A percentile compares a stretch with the other conserved stretches of the same genome.
Evolutionary conservation across 2,329 filamentous ascomycete species (phyloP).

Genomic region (Cladosporium sp.): DNA sequence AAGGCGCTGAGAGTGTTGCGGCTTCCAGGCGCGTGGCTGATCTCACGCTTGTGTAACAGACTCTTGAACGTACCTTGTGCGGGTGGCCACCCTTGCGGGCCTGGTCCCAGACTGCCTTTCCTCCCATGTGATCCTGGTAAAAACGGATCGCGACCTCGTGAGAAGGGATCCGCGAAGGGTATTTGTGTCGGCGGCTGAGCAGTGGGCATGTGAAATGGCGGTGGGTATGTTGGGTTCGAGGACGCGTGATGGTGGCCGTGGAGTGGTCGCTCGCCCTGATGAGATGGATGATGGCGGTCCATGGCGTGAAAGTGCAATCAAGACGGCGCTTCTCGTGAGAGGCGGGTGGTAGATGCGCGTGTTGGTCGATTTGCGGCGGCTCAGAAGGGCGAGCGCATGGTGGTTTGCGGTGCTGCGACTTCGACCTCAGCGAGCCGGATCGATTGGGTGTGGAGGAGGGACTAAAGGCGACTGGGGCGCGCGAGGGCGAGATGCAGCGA

Average conservation of each 20-base stretch:
- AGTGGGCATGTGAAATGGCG: slow-evolving; percentile 35
- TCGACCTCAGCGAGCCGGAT: not conserved
- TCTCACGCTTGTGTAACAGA: slow-evolving; percentile 13
- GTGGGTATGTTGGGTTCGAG: slow-evolving; percentile 38
- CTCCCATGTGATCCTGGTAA: slow-evolving; percentile 42
- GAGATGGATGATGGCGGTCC: slow-evolving; percentile 36
- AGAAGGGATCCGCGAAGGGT: slow-evolving; percentile 49
- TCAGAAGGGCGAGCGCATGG: slow-evolving; percentile 17
- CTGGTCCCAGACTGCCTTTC: slow-evolving; percentile 29
- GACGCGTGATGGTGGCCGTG: slow-evolving; percentile 28
- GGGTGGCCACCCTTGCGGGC: slow-evolving; percentile 10
- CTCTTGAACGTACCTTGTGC: slow-evolving; percentile 19
- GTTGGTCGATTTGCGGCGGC: not conserved
- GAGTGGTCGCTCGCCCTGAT: slow-evolving; percentile 43
- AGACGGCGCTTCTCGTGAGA: not conserved
- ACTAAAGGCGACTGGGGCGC: not conserved
- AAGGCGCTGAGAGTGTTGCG: not conserved
- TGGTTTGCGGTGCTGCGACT: slow-evolving; percentile 10
- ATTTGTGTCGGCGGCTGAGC: slow-evolving; percentile 45
- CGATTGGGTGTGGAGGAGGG: not conserved
- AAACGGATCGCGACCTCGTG: slow-evolving; percentile 48
- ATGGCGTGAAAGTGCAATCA: not conserved
- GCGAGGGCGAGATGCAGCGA: not conserved
- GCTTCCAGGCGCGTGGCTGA: slow-evolving; percentile 2
- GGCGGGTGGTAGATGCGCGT: not conserved